A percentile compares a stretch with the other conserved stretches of the same genome.
Evolutionary conservation across 23 red algal genomes (phyloP).

Genomic region (Chondrus crispus): DNA sequence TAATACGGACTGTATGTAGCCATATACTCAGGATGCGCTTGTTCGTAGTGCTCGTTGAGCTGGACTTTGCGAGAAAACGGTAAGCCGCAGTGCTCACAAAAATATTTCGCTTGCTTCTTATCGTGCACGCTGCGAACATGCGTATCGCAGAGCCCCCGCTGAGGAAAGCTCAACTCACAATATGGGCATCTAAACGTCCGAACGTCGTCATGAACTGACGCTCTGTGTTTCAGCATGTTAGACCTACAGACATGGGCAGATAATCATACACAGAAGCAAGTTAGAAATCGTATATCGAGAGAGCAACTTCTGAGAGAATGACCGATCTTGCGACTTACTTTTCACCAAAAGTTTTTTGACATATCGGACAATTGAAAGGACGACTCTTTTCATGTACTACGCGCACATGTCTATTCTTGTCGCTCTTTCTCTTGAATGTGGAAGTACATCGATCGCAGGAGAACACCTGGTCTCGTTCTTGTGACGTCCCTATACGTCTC

Average conservation of each 20-base stretch:
- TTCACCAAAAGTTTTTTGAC: constrained; percentile 54
- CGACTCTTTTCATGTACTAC: constrained; percentile 67
- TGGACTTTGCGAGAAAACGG: constrained; percentile 39
- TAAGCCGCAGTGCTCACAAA: constrained; percentile 53
- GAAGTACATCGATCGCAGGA: constrained; percentile 23
- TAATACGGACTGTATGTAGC: not conserved
- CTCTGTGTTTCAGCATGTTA: constrained; percentile 59
- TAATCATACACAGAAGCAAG: too few relatives aligned
- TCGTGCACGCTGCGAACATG: constrained; percentile 47
- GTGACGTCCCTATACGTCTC: too few relatives aligned
- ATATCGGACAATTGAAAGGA: constrained; percentile 36
- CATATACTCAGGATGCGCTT: constrained; percentile 16
- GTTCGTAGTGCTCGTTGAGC: constrained; percentile 42
- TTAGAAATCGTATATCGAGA: too few relatives aligned
- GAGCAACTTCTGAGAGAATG: too few relatives aligned
- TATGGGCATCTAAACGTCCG: constrained; percentile 49
- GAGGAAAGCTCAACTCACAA: constrained; percentile 35
- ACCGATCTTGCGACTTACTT: too few relatives aligned
- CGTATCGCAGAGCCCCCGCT: constrained; percentile 44
- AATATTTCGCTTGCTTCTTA: constrained; percentile 57
- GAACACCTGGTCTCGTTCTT: not conserved
- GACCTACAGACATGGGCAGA: too few relatives aligned
- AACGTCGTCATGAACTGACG: constrained; percentile 51
- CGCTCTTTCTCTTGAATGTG: constrained; percentile 45
- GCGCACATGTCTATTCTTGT: constrained; percentile 59